These are phyloP conservation scores for Achlya hypogyna DNA, from an alignment of 352 stramenopile species.

Conservation along the genomic window DNA sequence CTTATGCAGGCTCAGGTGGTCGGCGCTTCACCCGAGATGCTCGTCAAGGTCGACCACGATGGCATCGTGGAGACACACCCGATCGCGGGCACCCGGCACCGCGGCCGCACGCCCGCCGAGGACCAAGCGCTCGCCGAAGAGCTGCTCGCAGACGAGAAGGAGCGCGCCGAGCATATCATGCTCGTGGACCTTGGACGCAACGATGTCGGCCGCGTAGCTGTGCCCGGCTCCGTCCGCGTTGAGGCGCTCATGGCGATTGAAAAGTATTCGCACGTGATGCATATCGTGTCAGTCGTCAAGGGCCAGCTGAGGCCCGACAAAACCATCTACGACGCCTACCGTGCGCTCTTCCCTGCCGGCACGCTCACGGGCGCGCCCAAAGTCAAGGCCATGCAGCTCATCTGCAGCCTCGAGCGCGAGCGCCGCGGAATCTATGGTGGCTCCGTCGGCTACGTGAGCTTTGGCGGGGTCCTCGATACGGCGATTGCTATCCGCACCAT, in stretches of 20 bases:
- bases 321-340: slow-evolving; percentile 84
- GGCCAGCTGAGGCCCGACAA: slow-evolving; percentile 65
- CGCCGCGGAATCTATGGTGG: slow-evolving; percentile 76
- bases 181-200: slow-evolving; percentile 87
- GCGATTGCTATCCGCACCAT: slow-evolving; percentile 85
- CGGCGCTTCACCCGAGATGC: slow-evolving; percentile 81
- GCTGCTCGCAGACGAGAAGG: slow-evolving; percentile 79
- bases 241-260: slow-evolving; percentile 86
- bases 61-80: slow-evolving; percentile 81
- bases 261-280: slow-evolving; percentile 89
- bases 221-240: slow-evolving; percentile 68
- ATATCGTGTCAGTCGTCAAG: slow-evolving; percentile 87
- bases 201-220: slow-evolving; percentile 79
- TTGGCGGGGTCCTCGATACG: slow-evolving; percentile 79
- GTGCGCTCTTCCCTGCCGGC: slow-evolving; percentile 78
- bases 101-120: slow-evolving; percentile 76
- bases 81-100: slow-evolving; percentile 82
- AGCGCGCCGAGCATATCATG: slow-evolving; percentile 89
- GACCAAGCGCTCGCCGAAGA: slow-evolving; percentile 72
- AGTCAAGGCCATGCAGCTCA: slow-evolving; percentile 85
- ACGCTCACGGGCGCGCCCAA: slow-evolving; percentile 84
- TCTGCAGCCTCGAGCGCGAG: slow-evolving; percentile 75
- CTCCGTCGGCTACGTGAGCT: slow-evolving; percentile 83
- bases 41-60: slow-evolving; percentile 82
- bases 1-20: slow-evolving; percentile 36